Conservation (phyloP, 805 yeast species). For the Starmerella bacillaris region DNA sequence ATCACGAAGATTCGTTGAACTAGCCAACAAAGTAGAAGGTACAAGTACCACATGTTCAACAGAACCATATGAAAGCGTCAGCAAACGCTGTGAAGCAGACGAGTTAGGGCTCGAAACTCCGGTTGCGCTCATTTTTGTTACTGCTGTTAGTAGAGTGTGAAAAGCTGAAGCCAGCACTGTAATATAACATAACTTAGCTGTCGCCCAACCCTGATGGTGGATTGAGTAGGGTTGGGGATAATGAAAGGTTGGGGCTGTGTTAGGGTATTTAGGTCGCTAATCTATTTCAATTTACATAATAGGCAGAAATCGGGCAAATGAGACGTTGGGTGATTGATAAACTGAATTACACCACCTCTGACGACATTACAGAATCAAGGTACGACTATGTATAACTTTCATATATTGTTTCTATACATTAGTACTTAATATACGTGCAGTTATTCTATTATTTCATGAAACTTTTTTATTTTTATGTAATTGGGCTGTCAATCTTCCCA, state of each 20-base stretch:
- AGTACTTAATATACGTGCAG: too few relatives aligned
- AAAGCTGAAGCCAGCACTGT: not conserved
- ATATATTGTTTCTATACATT: too few relatives aligned
- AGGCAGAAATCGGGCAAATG: too few relatives aligned
- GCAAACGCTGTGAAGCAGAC: conserved; percentile 50
- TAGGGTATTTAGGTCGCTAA: too few relatives aligned
- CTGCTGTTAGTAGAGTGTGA: not conserved
- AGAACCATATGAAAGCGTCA: conserved; percentile 66
- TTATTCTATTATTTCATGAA: not conserved
- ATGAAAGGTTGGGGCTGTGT: not conserved
- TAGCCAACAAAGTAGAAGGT: conserved; percentile 61
- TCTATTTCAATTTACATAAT: too few relatives aligned
- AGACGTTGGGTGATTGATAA: too few relatives aligned
- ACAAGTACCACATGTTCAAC: conserved; percentile 78
- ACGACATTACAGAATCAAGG: too few relatives aligned
- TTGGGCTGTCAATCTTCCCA: conserved; percentile 14
- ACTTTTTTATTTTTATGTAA: not conserved
- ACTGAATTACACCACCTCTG: too few relatives aligned
- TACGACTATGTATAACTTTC: too few relatives aligned
- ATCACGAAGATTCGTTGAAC: conserved; percentile 72
- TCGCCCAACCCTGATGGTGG: conserved; percentile 1
- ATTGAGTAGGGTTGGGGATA: conserved; percentile 1
- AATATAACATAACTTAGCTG: not conserved
- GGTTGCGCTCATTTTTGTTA: conserved; percentile 19
- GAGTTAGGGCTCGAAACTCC: conserved; percentile 29